A percentile compares a stretch with the other conserved stretches of the same genome.
These are phyloP conservation scores for Jackrogersella multiformis DNA, from an alignment of 495 filamentous ascomycete species.

Conservation along the genomic window DNA sequence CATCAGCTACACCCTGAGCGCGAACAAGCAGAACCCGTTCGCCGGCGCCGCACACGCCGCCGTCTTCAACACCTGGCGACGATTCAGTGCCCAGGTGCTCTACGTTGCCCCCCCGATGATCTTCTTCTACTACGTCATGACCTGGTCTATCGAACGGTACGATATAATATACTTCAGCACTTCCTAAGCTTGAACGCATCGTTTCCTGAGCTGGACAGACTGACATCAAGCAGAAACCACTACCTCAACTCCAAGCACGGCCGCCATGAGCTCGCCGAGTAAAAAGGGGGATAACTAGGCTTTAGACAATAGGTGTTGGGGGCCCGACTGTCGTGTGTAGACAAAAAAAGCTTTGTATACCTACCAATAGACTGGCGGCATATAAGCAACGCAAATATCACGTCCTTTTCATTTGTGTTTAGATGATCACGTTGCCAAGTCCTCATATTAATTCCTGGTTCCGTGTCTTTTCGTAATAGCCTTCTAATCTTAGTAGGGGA, in stretches of 20 bases:
- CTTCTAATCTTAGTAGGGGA: no score
- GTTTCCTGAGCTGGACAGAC: slow-evolving; percentile 23
- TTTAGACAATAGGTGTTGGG: slow-evolving; percentile 17
- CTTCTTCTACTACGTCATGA: slow-evolving; percentile 77
- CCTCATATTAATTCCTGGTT: not conserved
- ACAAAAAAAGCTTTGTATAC: slow-evolving; percentile 46
- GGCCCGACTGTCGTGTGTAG: slow-evolving; percentile 33
- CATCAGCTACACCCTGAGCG: slow-evolving; percentile 59
- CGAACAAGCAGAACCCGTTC: slow-evolving; percentile 66
- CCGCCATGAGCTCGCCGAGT: slow-evolving; percentile 64
- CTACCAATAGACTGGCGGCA: slow-evolving; percentile 42
- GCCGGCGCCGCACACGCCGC: slow-evolving; percentile 64
- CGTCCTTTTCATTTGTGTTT: slow-evolving; percentile 12
- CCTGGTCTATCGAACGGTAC: slow-evolving; percentile 88
- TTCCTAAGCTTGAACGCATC: not conserved
- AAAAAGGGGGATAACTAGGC: slow-evolving; percentile 46
- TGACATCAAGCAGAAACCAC: slow-evolving; percentile 72
- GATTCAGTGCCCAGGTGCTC: slow-evolving; percentile 73
- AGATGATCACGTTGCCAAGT: not conserved
- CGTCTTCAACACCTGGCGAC: slow-evolving; percentile 71
- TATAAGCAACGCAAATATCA: slow-evolving; percentile 25
- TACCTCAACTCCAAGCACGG: slow-evolving; percentile 92
- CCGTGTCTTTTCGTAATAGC: no score
- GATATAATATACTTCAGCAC: slow-evolving; percentile 39
- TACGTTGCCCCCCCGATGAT: slow-evolving; percentile 84